A percentile compares a stretch with the other conserved stretches of the same genome.
phyloP scores from a whole-genome alignment of 1,139 yeast genomes.

The Kodamaea sp. region DNA sequence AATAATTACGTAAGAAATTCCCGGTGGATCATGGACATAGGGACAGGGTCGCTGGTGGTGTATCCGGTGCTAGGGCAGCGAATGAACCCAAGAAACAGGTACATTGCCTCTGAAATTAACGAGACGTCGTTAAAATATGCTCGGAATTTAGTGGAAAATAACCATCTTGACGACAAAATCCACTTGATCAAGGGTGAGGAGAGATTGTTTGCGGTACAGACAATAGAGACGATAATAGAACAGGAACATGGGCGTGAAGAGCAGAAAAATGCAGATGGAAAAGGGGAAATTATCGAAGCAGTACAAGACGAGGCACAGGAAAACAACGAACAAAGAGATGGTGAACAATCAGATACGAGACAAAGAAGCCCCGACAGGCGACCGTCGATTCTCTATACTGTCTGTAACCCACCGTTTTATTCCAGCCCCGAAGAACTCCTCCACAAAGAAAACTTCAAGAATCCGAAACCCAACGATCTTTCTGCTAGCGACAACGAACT shows the following conservation, averaged over 20 bases:
- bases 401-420: constrained; percentile 29
- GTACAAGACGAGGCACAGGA: too few species aligned
- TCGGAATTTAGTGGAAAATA: background rate
- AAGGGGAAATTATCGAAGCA: background rate
- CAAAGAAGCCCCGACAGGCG: background rate
- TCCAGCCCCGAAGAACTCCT: constrained; percentile 11
- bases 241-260: background rate
- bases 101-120: constrained; percentile 21
- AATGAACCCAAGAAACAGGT: constrained; percentile 7
- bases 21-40: constrained; percentile 21
- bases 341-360: background rate
- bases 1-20: background rate
- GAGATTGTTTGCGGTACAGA: constrained; percentile 7
- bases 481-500: constrained; percentile 17
- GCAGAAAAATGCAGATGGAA: background rate
- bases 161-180: background rate
- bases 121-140: constrained; percentile 15
- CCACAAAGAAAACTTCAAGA: constrained; percentile 11
- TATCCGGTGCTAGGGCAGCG: constrained; percentile 18
- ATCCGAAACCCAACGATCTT: constrained; percentile 12
- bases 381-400: constrained; percentile 14
- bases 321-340: too few species aligned
- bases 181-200: constrained; percentile 2
- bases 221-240: background rate
- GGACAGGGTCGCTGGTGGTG: constrained; percentile 24